Base-by-base conservation (phyloP, 2,329 filamentous ascomycete species). In the Trichoderma atrobrunneum region DNA sequence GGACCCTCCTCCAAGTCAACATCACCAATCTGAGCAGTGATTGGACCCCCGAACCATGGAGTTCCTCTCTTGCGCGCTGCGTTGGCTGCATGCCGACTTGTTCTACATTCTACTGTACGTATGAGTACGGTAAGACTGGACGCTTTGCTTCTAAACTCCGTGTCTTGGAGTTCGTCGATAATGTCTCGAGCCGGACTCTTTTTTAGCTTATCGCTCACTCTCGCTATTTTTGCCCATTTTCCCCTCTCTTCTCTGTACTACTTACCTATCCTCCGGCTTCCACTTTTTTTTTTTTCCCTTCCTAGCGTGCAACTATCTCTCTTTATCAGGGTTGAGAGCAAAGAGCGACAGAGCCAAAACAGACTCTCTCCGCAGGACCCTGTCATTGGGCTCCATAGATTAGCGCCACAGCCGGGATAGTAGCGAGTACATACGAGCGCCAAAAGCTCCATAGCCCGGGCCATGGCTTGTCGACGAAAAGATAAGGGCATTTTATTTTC, bases 381-480 rank as follows among this genome's bases (percentile, higher is more conserved):
- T 64, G 7, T 16, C 77, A 3, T 59, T 67, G 64, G 77, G 34
- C 78, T 78, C 70, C 70, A 67, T 71, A 68, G 66, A 69, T 62
- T 61, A 62, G 67, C 71, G 71, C 71, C 71, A 72, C 71, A 64
- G 70, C 70, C 70, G 70, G 70, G 68, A 64, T 64, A 43, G 57
- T 56, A 63, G 67, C 57, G 24, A 69, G 56, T 48, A 69, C 65
- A 28, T 28, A 36, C 16, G 26, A 24, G 36, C 36, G 39, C 18
- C 18, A 61, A 39, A 39, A 11, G 36, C 32, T 60, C 54, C 36
- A 32, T 68, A 32, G 24, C 8, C 26, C 65, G 36, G 36, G 39
- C 34, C 36, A 30, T 36, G 26, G n/a, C 43, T n/a, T 57, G 24
- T 24, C 32, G 8, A 16, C 64, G 32, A 60, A 60, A 26, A 43